Base-by-base conservation (phyloP, 2,329 filamentous ascomycete genomes). In the Aspergillus intermedius region DNA sequence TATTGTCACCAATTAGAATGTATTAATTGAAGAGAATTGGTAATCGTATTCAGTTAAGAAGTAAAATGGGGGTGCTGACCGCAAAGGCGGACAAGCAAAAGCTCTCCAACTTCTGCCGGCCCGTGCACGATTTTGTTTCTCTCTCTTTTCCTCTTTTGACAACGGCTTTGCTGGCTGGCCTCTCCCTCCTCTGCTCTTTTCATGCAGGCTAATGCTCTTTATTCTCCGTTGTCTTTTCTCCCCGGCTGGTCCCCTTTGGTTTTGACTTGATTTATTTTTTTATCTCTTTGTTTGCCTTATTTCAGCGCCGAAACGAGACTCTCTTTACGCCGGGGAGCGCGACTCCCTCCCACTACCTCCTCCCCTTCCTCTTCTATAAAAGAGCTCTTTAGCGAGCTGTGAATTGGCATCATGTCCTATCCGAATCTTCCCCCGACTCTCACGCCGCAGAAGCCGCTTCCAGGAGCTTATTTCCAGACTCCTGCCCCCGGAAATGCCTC, bases 391-490 rank as follows among this genome's bases (percentile, higher is more conserved):
- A 30, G 44, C 50, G 46, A 49, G 50, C 51, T 49, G 43, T 48
- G 49, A 42, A 52, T 44, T 53, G 34, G 46, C 58, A 39, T 51
- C 56, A 74, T 74, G 71, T 70, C 69, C 61, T 68, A 67, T 59
- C 69, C 66, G 46, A 63, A 60, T 53, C 64, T 72, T 46, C 58
- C 54, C 35, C 53, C 61, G 41, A 55, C 56, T 43, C 54, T 64
- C 40, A 74, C 71, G 57, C 63, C 65, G 55, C 57, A 66, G 60
- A 60, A 68, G 61, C 63, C 68, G 47, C 63, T 72, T 50, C 65
- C 71, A 55, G 69, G 71, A 46, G 64, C 68, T 48, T 72, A 65
- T 60, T 62, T 74, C 55, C 61, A 69, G 58, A 64, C 71, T 54
- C 63, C 67, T 49, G 65, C 72, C 52, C 53, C 62, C 43, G 63